These are phyloP conservation scores for Emergomyces pasteurianus DNA, from an alignment of 2,329 filamentous ascomycete genomes.

Conservation along the genomic window DNA sequence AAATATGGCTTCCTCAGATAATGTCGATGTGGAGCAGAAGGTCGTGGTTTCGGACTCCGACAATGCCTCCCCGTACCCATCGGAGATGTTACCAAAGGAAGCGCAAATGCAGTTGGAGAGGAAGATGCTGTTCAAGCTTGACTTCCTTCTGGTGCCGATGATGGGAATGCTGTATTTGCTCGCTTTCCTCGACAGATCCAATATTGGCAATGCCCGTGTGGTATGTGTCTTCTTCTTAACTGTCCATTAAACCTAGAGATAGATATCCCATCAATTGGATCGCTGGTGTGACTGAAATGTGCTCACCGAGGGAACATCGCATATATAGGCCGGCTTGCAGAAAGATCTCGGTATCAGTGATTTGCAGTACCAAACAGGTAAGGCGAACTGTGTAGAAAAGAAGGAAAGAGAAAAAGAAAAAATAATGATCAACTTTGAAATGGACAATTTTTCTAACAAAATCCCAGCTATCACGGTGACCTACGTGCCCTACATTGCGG, in stretches of 20 bases:
- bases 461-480: slow-evolving; percentile 2
- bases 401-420: background rate
- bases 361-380: slow-evolving; percentile 46
- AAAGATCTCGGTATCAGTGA: slow-evolving; percentile 46
- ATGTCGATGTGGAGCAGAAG: background rate
- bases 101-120: slow-evolving; percentile 13
- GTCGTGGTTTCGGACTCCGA: background rate
- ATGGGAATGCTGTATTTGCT: slow-evolving; percentile 48
- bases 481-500: slow-evolving; percentile 3
- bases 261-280: background rate
- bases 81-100: background rate
- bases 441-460: background rate
- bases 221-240: slow-evolving; percentile 21
- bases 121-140: slow-evolving; percentile 29
- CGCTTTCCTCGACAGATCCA: slow-evolving; percentile 57
- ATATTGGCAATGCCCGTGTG: slow-evolving; percentile 59
- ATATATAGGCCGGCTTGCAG: slow-evolving; percentile 38
- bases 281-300: background rate
- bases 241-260: too few species aligned
- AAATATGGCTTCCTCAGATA: background rate
- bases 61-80: background rate
- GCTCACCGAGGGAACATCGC: background rate
- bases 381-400: background rate
- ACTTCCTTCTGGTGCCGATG: slow-evolving; percentile 26
- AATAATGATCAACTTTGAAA: background rate